Evolutionary conservation across 192 early-diverging fungal genomes (phyloP), one percentile per base, ranked within the genome.

Genomic region (Physocladia obscura): DNA sequence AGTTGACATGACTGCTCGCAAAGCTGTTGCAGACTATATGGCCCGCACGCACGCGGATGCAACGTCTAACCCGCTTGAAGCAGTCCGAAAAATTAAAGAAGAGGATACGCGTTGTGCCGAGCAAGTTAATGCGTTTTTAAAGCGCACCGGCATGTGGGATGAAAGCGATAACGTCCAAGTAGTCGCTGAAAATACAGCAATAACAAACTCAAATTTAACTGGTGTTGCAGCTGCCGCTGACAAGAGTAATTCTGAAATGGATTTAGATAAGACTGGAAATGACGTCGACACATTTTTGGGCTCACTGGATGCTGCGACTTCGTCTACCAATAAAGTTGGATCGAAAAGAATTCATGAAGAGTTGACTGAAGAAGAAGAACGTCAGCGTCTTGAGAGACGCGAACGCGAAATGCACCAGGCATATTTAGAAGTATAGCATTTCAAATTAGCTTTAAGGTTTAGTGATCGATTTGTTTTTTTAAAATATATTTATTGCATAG

Each of bases 361-460:
- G 24, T 73, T 69, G 15, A 76, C 84, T 19, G 82, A 88, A 57
- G 84, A 85, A 49, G 76, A 80, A 26, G 80, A 84, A 32, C 74
- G 80, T 34, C 70, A 70, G 57, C 73, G 84, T 74, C 57, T 69
- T 13, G 78, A 82, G 52, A 59, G 74, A 40, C 76, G 79, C 13
- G 73, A 83, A 29, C 50, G 60, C 52, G 76, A 82, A 48, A 64
- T 76, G 54, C 34, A 70, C 24, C 67, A 77, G 49, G 79, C 79
- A 17, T 81, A 79, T 57, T 15, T 49, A 35, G 79, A 81, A 59
- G 81, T n/a, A n/a, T n/a, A n/a, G n/a, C n/a, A n/a, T n/a, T n/a
- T n/a, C n/a, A n/a, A n/a, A n/a, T 81, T 65, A 44, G 71, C 17
- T 19, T 56, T 15, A 17, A 21, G 0, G 0, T 15, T 44, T 44